Conservation (phyloP, 2,329 filamentous ascomycete species). For the Cordyceps pruinosa region DNA sequence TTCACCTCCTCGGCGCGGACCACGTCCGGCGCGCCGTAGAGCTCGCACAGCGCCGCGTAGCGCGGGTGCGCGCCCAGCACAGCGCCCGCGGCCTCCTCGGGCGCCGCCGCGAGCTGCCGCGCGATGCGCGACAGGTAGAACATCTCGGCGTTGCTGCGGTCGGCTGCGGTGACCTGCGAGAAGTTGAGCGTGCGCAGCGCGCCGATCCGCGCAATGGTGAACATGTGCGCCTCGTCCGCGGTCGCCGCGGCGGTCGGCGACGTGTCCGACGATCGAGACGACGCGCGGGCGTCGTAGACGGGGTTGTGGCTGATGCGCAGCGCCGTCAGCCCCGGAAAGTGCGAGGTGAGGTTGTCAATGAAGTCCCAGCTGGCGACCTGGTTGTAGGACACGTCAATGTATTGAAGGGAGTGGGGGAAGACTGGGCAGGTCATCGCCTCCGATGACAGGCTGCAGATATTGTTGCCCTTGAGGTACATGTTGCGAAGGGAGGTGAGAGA, state of each 20-base stretch:
- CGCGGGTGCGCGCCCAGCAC: conserved; percentile 62
- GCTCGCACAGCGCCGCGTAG: conserved; percentile 64
- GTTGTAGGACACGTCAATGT: conserved; percentile 71
- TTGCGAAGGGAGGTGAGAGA: conserved; percentile 46
- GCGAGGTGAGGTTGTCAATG: conserved; percentile 57
- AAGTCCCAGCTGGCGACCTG: conserved; percentile 63
- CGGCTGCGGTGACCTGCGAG: conserved; percentile 60
- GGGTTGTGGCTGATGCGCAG: conserved; percentile 84
- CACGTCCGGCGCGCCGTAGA: conserved; percentile 66
- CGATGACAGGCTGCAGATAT: conserved; percentile 43
- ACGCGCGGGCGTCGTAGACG: conserved; percentile 55
- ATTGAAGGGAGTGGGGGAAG: conserved; percentile 50
- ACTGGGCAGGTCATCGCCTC: conserved; percentile 27
- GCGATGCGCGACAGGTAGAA: conserved; percentile 87
- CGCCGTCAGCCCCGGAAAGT: conserved; percentile 66
- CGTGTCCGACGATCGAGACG: too few species aligned
- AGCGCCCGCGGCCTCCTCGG: conserved; percentile 43
- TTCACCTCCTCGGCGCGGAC: conserved; percentile 53
- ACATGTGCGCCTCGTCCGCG: conserved; percentile 80
- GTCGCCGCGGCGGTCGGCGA: conserved; percentile 40
- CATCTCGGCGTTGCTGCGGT: conserved; percentile 81
- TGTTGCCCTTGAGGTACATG: conserved; percentile 71
- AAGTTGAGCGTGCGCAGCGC: conserved; percentile 66
- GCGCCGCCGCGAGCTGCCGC: conserved; percentile 59
- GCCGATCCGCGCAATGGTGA: conserved; percentile 70